phyloP scores from a whole-genome alignment of 2,329 filamentous ascomycete genomes.

The Arthrinium phaeospermum region DNA sequence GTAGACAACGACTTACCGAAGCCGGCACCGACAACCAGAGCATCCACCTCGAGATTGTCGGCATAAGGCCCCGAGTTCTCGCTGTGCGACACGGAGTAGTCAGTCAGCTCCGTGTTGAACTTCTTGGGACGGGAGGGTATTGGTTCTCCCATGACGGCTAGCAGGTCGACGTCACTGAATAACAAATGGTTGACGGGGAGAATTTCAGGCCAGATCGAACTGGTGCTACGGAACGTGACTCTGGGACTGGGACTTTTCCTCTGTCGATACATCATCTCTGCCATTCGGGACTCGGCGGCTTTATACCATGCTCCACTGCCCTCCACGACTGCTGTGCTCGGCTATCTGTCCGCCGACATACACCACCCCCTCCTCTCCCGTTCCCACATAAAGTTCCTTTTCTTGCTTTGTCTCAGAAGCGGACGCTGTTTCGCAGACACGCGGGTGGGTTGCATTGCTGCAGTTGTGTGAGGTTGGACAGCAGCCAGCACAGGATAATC shows the following conservation, averaged over 20 bases:
- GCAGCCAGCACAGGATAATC: not conserved
- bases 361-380: not conserved
- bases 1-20: constrained; percentile 43
- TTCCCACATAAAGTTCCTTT: not conserved
- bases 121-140: constrained; percentile 35
- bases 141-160: not conserved
- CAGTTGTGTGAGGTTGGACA: not conserved
- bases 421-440: not conserved
- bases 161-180: no score
- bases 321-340: not conserved
- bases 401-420: not conserved
- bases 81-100: constrained; percentile 41
- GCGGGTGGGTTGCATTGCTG: not conserved
- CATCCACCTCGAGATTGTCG: constrained; percentile 50
- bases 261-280: not conserved
- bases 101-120: constrained; percentile 48
- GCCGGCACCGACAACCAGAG: constrained; percentile 51
- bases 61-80: constrained; percentile 47
- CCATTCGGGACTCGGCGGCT: not conserved
- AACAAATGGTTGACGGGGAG: not conserved
- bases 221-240: not conserved
- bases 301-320: not conserved
- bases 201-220: no score
- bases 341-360: no score
- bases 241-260: not conserved